These are phyloP conservation scores for Thraustochytrium sp. DNA, from an alignment of 352 stramenopile genomes.

Conservation along the genomic window DNA sequence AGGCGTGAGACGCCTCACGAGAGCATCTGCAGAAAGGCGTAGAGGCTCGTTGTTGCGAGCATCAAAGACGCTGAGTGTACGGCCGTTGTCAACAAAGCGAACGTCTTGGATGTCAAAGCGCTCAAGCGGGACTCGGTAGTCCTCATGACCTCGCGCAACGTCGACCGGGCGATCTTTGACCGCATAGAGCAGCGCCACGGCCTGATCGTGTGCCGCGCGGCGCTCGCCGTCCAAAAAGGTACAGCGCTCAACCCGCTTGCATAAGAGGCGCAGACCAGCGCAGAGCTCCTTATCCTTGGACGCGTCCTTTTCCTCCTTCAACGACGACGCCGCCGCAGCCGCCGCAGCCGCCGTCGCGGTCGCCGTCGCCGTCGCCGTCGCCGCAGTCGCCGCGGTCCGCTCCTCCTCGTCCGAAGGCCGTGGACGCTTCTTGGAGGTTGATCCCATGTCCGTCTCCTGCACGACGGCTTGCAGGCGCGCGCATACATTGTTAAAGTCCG, in stretches of 20 bases:
- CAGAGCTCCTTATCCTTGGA: no score
- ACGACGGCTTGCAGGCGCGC: background rate
- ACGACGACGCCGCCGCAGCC: no score
- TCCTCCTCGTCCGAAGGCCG: no score
- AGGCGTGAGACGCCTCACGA: background rate
- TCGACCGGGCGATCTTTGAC: background rate
- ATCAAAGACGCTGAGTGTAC: background rate
- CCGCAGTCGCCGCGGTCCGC: no score
- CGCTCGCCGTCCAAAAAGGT: background rate
- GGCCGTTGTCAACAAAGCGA: background rate
- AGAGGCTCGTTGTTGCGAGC: background rate
- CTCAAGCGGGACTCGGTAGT: background rate
- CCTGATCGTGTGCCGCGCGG: background rate
- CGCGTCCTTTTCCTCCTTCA: no score
- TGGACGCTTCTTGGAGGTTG: background rate
- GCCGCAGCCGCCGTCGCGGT: no score
- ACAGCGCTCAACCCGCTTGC: background rate
- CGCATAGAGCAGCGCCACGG: background rate
- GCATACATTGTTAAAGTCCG: background rate
- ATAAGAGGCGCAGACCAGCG: background rate
- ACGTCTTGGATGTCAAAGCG: background rate
- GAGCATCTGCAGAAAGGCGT: background rate
- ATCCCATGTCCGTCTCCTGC: background rate
- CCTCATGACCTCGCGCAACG: background rate
- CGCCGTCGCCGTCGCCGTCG: no score